Conservation (phyloP, 2,329 filamentous ascomycete genomes). For the Cordyceps cateniannulata region DNA sequence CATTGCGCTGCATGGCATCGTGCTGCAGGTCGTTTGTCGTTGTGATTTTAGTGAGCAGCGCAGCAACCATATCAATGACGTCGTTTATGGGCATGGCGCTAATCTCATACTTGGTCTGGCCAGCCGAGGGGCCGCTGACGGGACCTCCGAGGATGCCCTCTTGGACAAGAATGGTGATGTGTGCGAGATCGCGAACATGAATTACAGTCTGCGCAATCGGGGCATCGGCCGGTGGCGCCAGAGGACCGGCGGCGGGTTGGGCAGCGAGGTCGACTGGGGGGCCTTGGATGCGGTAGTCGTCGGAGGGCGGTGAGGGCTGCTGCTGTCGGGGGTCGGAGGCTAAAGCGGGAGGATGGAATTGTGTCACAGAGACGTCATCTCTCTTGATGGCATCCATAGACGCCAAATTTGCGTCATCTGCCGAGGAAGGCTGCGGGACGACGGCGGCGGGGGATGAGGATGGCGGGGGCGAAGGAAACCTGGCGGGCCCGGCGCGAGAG, state of each 20-base stretch:
- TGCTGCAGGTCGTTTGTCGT: slow-evolving; percentile 94
- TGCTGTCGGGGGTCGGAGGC: slow-evolving; percentile 18
- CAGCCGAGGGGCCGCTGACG: neutral
- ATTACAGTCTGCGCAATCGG: slow-evolving; percentile 48
- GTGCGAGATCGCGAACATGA: slow-evolving; percentile 79
- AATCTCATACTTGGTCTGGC: slow-evolving; percentile 74
- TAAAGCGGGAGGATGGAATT: slow-evolving; percentile 2
- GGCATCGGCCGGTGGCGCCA: slow-evolving; percentile 20
- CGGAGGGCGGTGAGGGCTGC: slow-evolving; percentile 31
- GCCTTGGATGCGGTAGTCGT: slow-evolving; percentile 21
- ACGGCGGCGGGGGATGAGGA: slow-evolving; percentile 43
- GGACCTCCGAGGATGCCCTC: slow-evolving; percentile 61
- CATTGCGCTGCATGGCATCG: slow-evolving; percentile 75
- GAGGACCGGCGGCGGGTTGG: slow-evolving; percentile 17
- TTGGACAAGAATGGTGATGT: slow-evolving; percentile 82
- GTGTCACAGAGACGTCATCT: slow-evolving; percentile 10
- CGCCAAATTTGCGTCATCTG: slow-evolving; percentile 35
- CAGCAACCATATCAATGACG: slow-evolving; percentile 98
- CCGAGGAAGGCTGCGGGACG: slow-evolving; percentile 25
- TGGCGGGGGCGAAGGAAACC: slow-evolving; percentile 48
- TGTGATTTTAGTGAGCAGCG: slow-evolving; percentile 92
- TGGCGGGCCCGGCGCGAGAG: slow-evolving; percentile 35
- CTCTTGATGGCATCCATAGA: slow-evolving; percentile 42
- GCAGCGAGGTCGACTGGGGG: slow-evolving; percentile 27
- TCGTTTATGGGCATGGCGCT: slow-evolving; percentile 96